Conservation (phyloP, 768 basidiomycete species). For the Kwoniella sp. region DNA sequence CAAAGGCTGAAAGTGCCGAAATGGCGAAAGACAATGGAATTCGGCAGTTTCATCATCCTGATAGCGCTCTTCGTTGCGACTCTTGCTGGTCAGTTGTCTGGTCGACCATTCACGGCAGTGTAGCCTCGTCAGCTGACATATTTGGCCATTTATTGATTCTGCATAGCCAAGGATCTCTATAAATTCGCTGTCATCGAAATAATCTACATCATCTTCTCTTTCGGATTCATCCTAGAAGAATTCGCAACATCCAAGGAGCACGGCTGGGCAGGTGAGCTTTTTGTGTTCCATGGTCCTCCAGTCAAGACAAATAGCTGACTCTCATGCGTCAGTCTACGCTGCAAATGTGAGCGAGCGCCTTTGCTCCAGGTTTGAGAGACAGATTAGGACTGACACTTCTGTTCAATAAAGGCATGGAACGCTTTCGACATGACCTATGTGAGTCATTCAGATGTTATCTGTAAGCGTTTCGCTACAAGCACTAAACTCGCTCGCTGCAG, state of each 20-base stretch:
- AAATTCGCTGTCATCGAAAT: slow-evolving; percentile 67
- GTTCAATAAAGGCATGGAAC: slow-evolving; percentile 80
- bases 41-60: slow-evolving; percentile 72
- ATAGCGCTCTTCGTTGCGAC: slow-evolving; percentile 72
- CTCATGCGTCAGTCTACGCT: slow-evolving; percentile 79
- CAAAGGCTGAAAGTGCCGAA: slow-evolving; percentile 81
- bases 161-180: slow-evolving; percentile 64
- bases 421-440: slow-evolving; percentile 67
- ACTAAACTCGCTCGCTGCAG: slow-evolving; percentile 57
- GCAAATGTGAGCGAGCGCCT: slow-evolving; percentile 66
- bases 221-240: slow-evolving; percentile 80
- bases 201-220: slow-evolving; percentile 73
- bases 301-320: too few species aligned
- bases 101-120: neutral
- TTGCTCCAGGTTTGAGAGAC: too few species aligned
- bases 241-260: slow-evolving; percentile 85
- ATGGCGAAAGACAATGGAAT: slow-evolving; percentile 63
- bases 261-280: slow-evolving; percentile 79
- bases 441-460: slow-evolving; percentile 1
- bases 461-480: neutral
- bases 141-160: neutral
- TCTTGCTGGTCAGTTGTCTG: slow-evolving; percentile 65
- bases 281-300: too few species aligned
- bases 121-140: neutral
- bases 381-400: neutral